Conservation (phyloP, 805 yeast genomes). For the Scheffersomyces coipomensis region DNA sequence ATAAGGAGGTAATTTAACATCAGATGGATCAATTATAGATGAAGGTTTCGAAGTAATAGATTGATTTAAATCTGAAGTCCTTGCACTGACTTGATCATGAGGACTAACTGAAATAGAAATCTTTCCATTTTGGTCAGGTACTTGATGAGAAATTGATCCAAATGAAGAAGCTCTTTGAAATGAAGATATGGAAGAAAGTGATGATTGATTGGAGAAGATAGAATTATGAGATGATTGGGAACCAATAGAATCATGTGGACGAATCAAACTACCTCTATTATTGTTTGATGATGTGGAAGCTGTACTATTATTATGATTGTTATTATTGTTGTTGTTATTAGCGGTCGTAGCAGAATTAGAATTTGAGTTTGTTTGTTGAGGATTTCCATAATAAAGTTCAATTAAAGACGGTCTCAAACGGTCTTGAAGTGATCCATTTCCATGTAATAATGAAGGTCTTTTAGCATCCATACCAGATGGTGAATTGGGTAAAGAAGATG, state of each 20-base stretch:
- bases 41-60: no score
- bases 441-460: constrained; percentile 16
- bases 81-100: constrained; percentile 8
- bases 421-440: constrained; percentile 20
- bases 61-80: no score
- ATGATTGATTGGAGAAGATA: constrained; percentile 35
- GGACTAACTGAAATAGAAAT: constrained; percentile 17
- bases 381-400: constrained; percentile 25
- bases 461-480: constrained; percentile 2
- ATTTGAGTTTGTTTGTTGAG: neutral
- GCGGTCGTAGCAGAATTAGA: neutral
- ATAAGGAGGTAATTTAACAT: neutral
- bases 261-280: neutral
- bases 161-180: constrained; percentile 24
- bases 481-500: constrained; percentile 1
- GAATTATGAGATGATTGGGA: constrained; percentile 27
- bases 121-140: neutral
- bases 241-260: constrained; percentile 21
- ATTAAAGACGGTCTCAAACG: constrained; percentile 34
- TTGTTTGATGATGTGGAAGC: neutral
- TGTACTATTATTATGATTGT: neutral
- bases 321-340: neutral
- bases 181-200: constrained; percentile 30
- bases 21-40: neutral
- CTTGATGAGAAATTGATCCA: constrained; percentile 25